Percentiles rank a stretch among this genome's conserved stretches.
Conservation (phyloP, 2,329 filamentous ascomycete genomes). For the Paraphaeosphaeria minitans region DNA sequence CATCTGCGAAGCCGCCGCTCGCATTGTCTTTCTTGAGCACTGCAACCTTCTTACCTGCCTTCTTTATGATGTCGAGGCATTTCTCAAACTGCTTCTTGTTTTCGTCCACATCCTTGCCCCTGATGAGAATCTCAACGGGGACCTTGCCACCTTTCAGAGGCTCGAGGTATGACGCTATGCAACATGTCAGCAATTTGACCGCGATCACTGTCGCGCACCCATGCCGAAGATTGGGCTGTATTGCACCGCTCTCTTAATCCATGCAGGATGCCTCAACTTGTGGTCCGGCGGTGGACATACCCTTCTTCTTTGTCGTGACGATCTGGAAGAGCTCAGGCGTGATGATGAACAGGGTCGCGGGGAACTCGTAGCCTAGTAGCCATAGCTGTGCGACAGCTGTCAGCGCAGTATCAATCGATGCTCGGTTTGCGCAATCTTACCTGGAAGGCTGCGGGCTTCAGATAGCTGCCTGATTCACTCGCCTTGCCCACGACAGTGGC, state of each 20-base stretch:
- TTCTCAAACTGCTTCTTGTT: conserved; percentile 90
- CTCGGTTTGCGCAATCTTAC: conserved; percentile 58
- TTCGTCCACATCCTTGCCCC: conserved; percentile 87
- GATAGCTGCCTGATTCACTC: conserved; percentile 76
- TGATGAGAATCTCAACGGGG: conserved; percentile 87
- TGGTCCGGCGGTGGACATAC: conserved; percentile 52
- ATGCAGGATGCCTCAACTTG: neutral
- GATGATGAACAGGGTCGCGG: conserved; percentile 91
- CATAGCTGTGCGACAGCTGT: conserved; percentile 72
- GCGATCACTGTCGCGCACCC: neutral
- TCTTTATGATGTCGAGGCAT: conserved; percentile 84
- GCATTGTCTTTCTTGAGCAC: conserved; percentile 83
- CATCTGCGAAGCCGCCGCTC: conserved; percentile 87
- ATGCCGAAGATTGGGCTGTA: neutral
- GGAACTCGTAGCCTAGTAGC: conserved; percentile 98
- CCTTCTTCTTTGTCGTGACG: conserved; percentile 96
- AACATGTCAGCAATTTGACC: conserved; percentile 42
- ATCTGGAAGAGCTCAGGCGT: conserved; percentile 88
- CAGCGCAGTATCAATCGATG: conserved; percentile 20
- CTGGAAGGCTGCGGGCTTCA: conserved; percentile 97
- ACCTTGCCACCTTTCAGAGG: conserved; percentile 90
- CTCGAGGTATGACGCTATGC: conserved; percentile 85
- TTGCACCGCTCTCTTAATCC: neutral
- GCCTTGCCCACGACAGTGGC: conserved; percentile 94
- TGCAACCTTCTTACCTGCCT: conserved; percentile 88